Evolutionary conservation across 176 grass and related monocot species (phyloP), one percentile per base, ranked within the genome.

Genomic region (Secale cereale): DNA sequence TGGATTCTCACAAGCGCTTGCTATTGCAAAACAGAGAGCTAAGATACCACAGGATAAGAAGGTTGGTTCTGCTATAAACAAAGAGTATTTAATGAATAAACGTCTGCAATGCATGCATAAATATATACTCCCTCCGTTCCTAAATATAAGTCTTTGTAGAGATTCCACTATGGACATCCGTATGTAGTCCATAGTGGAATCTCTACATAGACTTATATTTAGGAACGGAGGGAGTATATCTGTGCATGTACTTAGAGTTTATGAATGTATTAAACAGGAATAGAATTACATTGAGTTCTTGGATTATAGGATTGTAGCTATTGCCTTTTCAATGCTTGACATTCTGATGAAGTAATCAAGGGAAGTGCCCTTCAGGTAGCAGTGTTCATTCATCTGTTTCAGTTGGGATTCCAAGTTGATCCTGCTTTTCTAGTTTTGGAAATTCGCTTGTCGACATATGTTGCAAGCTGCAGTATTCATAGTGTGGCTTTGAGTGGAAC

Each of bases 21-120:
- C 97, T 81, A 94, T 99, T 88, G 97, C 97, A 80, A 99, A 96
- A 83, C 80, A 91, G 66, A 99, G 91, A 90, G 93, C 97, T 82
- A 95, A 96, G 67, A 94, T 99, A 82, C 89, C 91, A 27, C 89
- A 94, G 70, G 43, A 94, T 91, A 92, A 56, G 32, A 89, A 94
- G 97, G 97, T 98, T 84, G 27, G 73, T 81, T 83, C 73, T 50
- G 11, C 33, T 76, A 56, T 41, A 54, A 69, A 66, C 26, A 84
- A 40, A 26, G 2, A 26, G 13, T 75, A 15, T 26, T 59, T 81
- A 62, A 46, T 37, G 20, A 73, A 78, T 29, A 43, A 57, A 78
- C 39, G 59, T 22, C 20, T 82, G 23, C 65, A 4, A 30, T 46
- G 73, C 23, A 57, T 37, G 32, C 33, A 27, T 57, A 9, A 57